A percentile compares a stretch with the other conserved stretches of the same genome.
Evolutionary conservation across 1,284 basidiomycete species (phyloP).

Genomic region (Austroboletus niveus): DNA sequence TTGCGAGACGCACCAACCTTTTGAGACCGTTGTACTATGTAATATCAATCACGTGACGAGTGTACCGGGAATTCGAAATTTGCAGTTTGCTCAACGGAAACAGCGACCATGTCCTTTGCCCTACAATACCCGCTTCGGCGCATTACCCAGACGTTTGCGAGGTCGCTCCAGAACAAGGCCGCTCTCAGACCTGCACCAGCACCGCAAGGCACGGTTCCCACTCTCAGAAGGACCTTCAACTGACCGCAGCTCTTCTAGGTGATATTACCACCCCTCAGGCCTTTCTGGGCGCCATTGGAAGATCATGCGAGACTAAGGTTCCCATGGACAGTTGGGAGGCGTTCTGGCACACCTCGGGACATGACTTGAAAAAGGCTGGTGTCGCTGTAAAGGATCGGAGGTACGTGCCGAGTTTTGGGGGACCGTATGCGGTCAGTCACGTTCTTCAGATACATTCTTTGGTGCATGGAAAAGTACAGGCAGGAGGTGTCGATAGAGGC

Average conservation of each 20-base stretch:
- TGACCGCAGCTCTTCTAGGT: constrained; percentile 31
- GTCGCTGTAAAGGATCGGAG: constrained; percentile 64
- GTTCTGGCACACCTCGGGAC: constrained; percentile 62
- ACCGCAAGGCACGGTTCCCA: constrained; percentile 17
- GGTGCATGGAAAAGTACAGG: constrained; percentile 80
- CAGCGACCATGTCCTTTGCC: constrained; percentile 19
- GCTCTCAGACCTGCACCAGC: constrained; percentile 31
- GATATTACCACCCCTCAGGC: constrained; percentile 49
- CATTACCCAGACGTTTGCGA: constrained; percentile 21
- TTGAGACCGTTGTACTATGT: constrained; percentile 34
- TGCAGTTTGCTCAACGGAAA: neutral
- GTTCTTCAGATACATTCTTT: constrained; percentile 65
- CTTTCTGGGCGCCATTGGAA: constrained; percentile 75
- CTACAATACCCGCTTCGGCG: constrained; percentile 19
- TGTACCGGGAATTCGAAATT: neutral
- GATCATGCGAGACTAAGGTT: constrained; percentile 61
- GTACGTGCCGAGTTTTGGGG: constrained; percentile 31
- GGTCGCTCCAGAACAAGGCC: constrained; percentile 43
- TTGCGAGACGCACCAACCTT: constrained; percentile 87
- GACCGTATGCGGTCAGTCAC: constrained; percentile 4
- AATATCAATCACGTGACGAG: neutral
- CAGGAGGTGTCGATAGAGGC: constrained; percentile 50
- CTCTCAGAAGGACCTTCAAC: neutral
- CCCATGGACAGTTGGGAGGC: constrained; percentile 61
- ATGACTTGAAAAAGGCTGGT: constrained; percentile 62